These are phyloP conservation scores for Radiomyces spectabilis DNA, from an alignment of 192 early-diverging fungal species.

Conservation along the genomic window DNA sequence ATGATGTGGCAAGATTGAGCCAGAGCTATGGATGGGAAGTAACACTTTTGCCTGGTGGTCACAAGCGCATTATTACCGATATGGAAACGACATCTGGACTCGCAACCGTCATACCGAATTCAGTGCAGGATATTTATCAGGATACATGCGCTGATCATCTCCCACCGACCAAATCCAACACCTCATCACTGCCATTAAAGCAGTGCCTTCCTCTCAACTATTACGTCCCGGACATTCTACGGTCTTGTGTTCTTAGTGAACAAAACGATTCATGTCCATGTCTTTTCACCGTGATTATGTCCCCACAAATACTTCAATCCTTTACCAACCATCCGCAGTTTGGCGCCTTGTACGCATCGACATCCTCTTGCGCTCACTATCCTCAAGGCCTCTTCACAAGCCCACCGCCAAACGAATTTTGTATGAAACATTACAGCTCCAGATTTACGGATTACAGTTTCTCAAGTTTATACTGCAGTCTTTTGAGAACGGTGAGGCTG, in stretches of 20 bases:
- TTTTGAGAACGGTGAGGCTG: not conserved
- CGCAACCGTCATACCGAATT: not conserved
- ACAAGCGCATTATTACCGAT: constrained; percentile 3
- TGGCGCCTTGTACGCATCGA: not conserved
- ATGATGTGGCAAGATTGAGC: constrained; percentile 1
- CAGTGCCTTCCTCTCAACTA: no score
- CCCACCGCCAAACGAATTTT: no score
- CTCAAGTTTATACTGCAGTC: not conserved
- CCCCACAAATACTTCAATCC: not conserved
- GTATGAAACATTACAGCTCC: no score
- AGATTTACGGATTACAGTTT: no score
- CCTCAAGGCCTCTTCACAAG: not conserved
- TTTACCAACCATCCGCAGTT: not conserved
- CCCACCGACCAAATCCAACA: not conserved
- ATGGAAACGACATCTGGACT: not conserved
- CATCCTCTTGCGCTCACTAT: not conserved
- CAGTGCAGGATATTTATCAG: not conserved
- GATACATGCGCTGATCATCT: not conserved
- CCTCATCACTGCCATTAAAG: no score
- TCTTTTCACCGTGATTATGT: constrained; percentile 3
- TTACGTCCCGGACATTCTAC: no score
- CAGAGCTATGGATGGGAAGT: constrained; percentile 1
- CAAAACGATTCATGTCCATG: constrained; percentile 1
- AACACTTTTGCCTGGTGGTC: not conserved
- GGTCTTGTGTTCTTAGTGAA: no score